A percentile compares a stretch with the other conserved stretches of the same genome.
These are phyloP conservation scores for Candida tallmaniae DNA, from an alignment of 805 yeast species.

Conservation along the genomic window DNA sequence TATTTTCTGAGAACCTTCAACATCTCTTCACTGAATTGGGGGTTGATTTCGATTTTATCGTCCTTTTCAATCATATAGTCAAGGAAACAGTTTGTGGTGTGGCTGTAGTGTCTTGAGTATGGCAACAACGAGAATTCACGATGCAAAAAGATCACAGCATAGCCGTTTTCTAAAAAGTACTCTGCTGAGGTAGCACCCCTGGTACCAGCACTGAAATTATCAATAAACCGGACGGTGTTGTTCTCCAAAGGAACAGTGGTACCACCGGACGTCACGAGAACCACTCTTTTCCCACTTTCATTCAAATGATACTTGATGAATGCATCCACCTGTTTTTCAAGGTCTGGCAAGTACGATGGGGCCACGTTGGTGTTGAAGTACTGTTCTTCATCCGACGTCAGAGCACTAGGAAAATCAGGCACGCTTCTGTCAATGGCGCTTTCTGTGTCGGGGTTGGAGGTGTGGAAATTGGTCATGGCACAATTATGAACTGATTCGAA, in stretches of 20 bases:
- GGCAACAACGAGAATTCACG: constrained; percentile 91
- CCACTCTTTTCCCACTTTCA: constrained; percentile 50
- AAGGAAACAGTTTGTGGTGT: constrained; percentile 77
- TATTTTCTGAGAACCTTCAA: constrained; percentile 54
- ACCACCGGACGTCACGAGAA: constrained; percentile 91
- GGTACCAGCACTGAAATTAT: constrained; percentile 96
- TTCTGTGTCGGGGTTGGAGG: constrained; percentile 64
- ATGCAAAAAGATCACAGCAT: constrained; percentile 89
- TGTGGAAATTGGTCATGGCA: constrained; percentile 25
- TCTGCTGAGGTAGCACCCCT: constrained; percentile 97
- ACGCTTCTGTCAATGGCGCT: constrained; percentile 77
- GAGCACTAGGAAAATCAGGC: constrained; percentile 77
- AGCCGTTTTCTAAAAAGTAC: constrained; percentile 76
- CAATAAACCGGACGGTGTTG: constrained; percentile 94
- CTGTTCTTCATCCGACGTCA: constrained; percentile 62
- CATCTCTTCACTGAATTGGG: constrained; percentile 59
- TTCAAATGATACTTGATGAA: constrained; percentile 56
- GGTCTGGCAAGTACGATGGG: constrained; percentile 66
- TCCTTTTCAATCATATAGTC: constrained; percentile 68
- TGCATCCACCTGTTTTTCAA: constrained; percentile 50
- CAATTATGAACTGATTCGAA: neutral
- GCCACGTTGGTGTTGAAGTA: constrained; percentile 71
- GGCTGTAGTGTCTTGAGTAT: constrained; percentile 84
- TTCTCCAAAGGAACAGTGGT: constrained; percentile 97
- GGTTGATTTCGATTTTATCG: constrained; percentile 57